Evolutionary conservation across 2,329 filamentous ascomycete genomes (phyloP).

Genomic region (Lizonia empirigonia): DNA sequence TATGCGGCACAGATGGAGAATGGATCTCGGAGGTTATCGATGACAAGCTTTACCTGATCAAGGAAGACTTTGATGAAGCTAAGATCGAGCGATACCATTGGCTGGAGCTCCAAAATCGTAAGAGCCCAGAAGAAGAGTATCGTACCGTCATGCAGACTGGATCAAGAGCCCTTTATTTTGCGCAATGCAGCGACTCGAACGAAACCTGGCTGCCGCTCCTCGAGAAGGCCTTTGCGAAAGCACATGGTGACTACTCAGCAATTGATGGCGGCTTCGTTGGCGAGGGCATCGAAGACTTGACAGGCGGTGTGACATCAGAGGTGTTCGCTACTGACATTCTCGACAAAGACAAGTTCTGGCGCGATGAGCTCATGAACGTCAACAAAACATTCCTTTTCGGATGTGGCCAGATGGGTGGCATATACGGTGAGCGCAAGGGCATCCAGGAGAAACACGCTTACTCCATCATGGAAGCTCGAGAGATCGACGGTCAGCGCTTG

Average conservation of each 20-base stretch:
- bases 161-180: conserved; percentile 78
- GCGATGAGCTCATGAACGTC: conserved; percentile 76
- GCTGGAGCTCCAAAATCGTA: conserved; percentile 72
- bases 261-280: conserved; percentile 77
- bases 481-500: conserved; percentile 63
- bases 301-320: conserved; percentile 72
- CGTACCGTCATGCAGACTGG: conserved; percentile 72
- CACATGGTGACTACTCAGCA: conserved; percentile 77
- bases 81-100: conserved; percentile 75
- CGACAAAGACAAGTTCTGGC: conserved; percentile 83
- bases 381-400: conserved; percentile 81
- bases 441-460: conserved; percentile 60
- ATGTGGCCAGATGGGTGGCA: conserved; percentile 69
- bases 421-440: conserved; percentile 61
- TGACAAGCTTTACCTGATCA: conserved; percentile 85
- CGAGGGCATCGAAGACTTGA: conserved; percentile 64
- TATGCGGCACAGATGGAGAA: conserved; percentile 67
- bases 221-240: conserved; percentile 85
- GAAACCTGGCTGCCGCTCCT: conserved; percentile 83
- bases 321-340: conserved; percentile 73
- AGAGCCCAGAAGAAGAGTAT: conserved; percentile 73
- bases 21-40: conserved; percentile 93
- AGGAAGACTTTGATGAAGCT: conserved; percentile 77
- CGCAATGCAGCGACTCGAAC: conserved; percentile 74
- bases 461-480: conserved; percentile 64